Evolutionary conservation across 2,329 filamentous ascomycete genomes (phyloP).

Genomic region (Arthroderma sp.): DNA sequence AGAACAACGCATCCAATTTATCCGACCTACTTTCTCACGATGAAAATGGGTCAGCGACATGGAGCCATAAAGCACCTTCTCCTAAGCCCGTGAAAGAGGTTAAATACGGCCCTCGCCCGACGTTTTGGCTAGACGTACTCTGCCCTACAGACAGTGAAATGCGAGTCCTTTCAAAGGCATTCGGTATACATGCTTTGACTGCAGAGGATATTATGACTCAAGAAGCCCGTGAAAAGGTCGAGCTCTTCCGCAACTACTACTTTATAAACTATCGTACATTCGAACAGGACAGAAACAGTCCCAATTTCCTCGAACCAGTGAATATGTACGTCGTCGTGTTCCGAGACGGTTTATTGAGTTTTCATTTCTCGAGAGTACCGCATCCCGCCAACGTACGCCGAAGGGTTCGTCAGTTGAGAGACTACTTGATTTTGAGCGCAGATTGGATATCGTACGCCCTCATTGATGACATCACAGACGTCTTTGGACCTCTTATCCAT

Average conservation of each 20-base stretch:
- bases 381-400: conserved; percentile 93
- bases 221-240: conserved; percentile 94
- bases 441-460: conserved; percentile 99
- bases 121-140: conserved; percentile 92
- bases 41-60: conserved; percentile 12
- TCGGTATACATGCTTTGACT: conserved; percentile 90
- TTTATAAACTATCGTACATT: conserved; percentile 98
- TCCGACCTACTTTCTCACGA: conserved; percentile 5
- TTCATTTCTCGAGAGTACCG: conserved; percentile 92
- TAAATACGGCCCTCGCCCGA: conserved; percentile 67
- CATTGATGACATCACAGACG: conserved; percentile 96
- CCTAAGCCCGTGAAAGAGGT: conserved; percentile 32
- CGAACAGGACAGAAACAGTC: conserved; percentile 80
- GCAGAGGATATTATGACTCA: conserved; percentile 96
- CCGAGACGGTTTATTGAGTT: conserved; percentile 84
- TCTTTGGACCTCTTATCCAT: conserved; percentile 83
- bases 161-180: conserved; percentile 82
- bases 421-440: conserved; percentile 82
- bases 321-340: conserved; percentile 98
- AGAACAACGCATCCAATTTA: conserved; percentile 6
- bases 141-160: conserved; percentile 89
- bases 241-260: conserved; percentile 94
- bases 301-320: conserved; percentile 84
- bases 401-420: conserved; percentile 80
- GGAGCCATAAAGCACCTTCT: conserved; percentile 16